Base-by-base conservation (phyloP, 306 rosid genomes). In the Begonia fuchsioides region DNA sequence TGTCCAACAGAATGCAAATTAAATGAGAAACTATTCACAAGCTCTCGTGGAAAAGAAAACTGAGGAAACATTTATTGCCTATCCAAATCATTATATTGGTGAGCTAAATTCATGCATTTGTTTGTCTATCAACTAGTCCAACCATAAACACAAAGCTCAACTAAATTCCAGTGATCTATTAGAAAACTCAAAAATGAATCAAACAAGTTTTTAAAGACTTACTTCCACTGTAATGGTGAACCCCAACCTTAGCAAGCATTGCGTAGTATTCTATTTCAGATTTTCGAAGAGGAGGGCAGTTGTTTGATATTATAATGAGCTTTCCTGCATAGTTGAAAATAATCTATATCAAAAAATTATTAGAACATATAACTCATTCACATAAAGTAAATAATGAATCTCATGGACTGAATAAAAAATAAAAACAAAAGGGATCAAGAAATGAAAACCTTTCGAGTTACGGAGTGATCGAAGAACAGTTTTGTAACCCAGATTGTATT, bases 191-290 rank as follows among this genome's bases (percentile, higher is more conserved):
- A 26, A 26, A 26, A 26, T 26, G 35, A 26, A 17, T 45, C 49
- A 13, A 44, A 20, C 11, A 44, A n/a, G 46, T 8, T 2, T 9
- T 3, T 45, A 10, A 9, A 47, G 32, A 72, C 74, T 64, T 60
- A 72, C 78, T 72, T 60, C 74, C 74, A 20, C 67, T 72, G 47
- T 68, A 68, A 39, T 68, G 78, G 67, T 72, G 78, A 64, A 72
- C 78, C 12, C 74, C 78, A 53, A 68, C 49, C 56, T 72, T 72
- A 41, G 74, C 60, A 35, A 72, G 78, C 78, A 72, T 72, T 0
- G 78, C 78, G 45, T 72, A 72, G 71, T 72, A 72, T 48, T 72
- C 78, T 19, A 72, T 72, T 20, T 72, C 78, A 0, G 74, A 72
- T 51, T 64, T 68, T 2, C 71, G 60, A 47, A 68, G 59, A 43